Conservation (phyloP, 805 yeast genomes). For the Wickerhamomyces sydowiorum region DNA sequence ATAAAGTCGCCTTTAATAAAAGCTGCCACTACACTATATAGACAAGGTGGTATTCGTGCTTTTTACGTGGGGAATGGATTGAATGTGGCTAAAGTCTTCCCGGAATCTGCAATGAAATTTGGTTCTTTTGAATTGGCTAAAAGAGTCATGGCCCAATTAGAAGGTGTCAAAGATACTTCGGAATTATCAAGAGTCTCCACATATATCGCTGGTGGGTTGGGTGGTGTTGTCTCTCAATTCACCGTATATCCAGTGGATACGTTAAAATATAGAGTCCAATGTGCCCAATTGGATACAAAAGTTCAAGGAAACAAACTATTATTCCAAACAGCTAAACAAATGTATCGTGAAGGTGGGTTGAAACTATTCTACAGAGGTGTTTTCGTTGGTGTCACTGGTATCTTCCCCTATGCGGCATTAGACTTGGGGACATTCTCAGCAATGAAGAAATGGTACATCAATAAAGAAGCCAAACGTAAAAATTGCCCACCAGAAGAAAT, state of each 20-base stretch:
- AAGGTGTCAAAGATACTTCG: conserved; percentile 66
- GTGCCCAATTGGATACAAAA: conserved; percentile 70
- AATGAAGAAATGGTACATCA: conserved; percentile 69
- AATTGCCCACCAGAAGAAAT: conserved; percentile 60
- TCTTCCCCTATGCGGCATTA: conserved; percentile 95
- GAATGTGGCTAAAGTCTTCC: conserved; percentile 89
- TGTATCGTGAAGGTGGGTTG: conserved; percentile 78
- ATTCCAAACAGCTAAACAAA: conserved; percentile 61
- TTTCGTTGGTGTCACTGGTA: conserved; percentile 87
- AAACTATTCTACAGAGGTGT: conserved; percentile 81
- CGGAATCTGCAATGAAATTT: conserved; percentile 95
- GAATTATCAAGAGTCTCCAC: conserved; percentile 73
- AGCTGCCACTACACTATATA: conserved; percentile 77
- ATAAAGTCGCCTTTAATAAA: conserved; percentile 71
- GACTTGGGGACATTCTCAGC: conserved; percentile 92
- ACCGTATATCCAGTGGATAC: conserved; percentile 96
- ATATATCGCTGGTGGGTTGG: conserved; percentile 91
- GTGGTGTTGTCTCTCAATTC: conserved; percentile 91
- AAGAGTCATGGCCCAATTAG: conserved; percentile 61
- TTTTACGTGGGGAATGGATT: conserved; percentile 95
- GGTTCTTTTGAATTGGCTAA: conserved; percentile 92
- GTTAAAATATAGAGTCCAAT: conserved; percentile 86
- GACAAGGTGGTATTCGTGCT: conserved; percentile 80
- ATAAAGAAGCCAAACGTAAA: conserved; percentile 50
- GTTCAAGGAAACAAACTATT: conserved; percentile 59